Conservation (phyloP, 495 filamentous ascomycete genomes). For the Hypoxylon rickii region DNA sequence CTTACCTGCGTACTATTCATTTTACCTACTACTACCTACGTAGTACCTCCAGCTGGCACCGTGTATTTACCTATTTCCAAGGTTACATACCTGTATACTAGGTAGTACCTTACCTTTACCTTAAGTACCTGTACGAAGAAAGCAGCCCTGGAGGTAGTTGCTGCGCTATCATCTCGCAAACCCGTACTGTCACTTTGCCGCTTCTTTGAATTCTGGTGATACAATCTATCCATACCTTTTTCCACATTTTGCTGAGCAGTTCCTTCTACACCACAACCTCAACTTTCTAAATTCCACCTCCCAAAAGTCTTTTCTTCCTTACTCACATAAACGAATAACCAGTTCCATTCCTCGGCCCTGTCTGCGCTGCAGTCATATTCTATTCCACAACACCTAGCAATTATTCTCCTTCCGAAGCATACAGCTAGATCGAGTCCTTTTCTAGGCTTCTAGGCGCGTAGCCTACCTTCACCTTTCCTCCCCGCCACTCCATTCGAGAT, state of each 20-base stretch:
- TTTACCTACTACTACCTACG: no score
- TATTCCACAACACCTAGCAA: neutral
- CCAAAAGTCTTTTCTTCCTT: neutral
- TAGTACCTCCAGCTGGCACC: no score
- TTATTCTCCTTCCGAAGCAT: constrained; percentile 10
- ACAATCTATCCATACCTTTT: constrained; percentile 25
- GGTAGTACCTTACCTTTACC: neutral
- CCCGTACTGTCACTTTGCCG: constrained; percentile 21
- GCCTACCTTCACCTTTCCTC: constrained; percentile 31
- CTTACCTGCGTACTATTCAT: no score
- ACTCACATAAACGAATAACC: constrained; percentile 3
- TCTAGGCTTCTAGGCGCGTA: constrained; percentile 35
- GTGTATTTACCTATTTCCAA: no score
- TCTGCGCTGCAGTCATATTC: neutral
- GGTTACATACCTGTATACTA: neutral
- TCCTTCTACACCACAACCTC: constrained; percentile 1
- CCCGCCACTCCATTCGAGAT: constrained; percentile 42
- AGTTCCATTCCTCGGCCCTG: neutral
- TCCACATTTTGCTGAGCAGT: constrained; percentile 9
- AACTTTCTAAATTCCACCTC: neutral
- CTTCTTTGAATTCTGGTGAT: constrained; percentile 34
- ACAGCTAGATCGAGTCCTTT: constrained; percentile 26
- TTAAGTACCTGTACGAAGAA: neutral
- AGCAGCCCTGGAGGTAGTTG: no score
- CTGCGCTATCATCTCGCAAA: constrained; percentile 34